Evolutionary conservation across 1,139 yeast species (phyloP).

Genomic region (Nakaseomyces bracarensis): DNA sequence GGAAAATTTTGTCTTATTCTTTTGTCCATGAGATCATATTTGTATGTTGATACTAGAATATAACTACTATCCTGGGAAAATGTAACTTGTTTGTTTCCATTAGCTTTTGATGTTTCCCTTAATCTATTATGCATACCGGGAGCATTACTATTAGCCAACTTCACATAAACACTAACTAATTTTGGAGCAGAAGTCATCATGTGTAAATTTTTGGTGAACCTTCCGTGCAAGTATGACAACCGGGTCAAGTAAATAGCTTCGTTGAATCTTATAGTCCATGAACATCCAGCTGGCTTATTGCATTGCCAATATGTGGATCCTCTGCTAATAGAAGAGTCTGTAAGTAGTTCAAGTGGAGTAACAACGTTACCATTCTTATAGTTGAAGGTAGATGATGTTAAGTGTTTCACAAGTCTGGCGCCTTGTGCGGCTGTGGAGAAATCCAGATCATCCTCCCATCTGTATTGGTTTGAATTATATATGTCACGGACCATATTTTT

Average conservation of each 20-base stretch:
- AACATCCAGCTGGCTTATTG: constrained; percentile 17
- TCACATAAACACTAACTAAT: constrained; percentile 29
- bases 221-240: constrained; percentile 32
- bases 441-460: constrained; percentile 31
- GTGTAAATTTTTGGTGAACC: constrained; percentile 31
- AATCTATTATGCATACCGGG: not conserved
- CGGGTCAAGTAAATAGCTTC: constrained; percentile 33
- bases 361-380: constrained; percentile 20
- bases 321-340: constrained; percentile 19
- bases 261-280: constrained; percentile 33
- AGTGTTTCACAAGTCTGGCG: constrained; percentile 25
- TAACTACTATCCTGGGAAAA: constrained; percentile 17
- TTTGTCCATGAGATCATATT: constrained; percentile 26
- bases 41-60: constrained; percentile 23
- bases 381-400: constrained; percentile 25
- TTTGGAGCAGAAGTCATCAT: constrained; percentile 35
- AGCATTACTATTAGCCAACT: constrained; percentile 14
- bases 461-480: constrained; percentile 28
- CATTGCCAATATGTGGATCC: constrained; percentile 34
- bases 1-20: constrained; percentile 26
- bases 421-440: constrained; percentile 31
- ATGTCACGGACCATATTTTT: constrained; percentile 26
- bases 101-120: constrained; percentile 9
- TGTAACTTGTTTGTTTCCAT: not conserved
- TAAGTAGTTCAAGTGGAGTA: constrained; percentile 24